Evolutionary conservation across 148 eudicot species (phyloP).

Genomic region (Polygonum aviculare): DNA sequence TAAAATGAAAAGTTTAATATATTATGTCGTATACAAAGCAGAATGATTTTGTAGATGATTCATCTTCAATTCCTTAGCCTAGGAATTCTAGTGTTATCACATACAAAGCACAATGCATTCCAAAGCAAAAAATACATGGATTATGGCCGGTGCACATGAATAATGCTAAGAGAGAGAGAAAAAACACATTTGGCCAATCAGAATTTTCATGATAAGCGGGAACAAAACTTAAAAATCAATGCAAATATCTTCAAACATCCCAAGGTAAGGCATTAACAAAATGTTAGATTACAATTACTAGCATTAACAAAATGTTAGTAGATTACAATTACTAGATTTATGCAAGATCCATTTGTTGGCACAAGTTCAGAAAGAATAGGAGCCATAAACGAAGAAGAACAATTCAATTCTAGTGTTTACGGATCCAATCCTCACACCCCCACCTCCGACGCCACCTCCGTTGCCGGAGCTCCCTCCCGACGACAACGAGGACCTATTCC

Average conservation of each 20-base stretch:
- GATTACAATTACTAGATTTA: background rate
- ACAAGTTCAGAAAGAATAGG: background rate
- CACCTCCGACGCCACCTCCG: slow-evolving; percentile 7
- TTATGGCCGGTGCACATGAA: too few species aligned
- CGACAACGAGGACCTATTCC: slow-evolving; percentile 27
- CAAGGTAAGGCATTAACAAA: background rate
- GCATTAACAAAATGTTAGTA: too few species aligned
- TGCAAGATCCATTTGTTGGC: background rate
- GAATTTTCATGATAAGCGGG: background rate
- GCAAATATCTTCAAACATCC: background rate
- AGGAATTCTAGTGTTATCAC: background rate
- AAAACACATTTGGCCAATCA: background rate
- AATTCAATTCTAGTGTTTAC: background rate
- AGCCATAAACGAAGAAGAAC: background rate
- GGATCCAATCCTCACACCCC: too few species aligned
- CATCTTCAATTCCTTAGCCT: background rate
- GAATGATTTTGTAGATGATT: too few species aligned
- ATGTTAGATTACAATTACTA: too few species aligned
- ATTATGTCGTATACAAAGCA: too few species aligned
- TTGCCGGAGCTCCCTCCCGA: slow-evolving; percentile 14
- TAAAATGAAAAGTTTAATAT: too few species aligned
- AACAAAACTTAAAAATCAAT: background rate
- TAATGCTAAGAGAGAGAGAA: too few species aligned
- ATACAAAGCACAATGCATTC: background rate
- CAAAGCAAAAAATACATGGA: too few species aligned